Conservation (phyloP, 495 filamentous ascomycete species). For the Cercophora newfieldiana region DNA sequence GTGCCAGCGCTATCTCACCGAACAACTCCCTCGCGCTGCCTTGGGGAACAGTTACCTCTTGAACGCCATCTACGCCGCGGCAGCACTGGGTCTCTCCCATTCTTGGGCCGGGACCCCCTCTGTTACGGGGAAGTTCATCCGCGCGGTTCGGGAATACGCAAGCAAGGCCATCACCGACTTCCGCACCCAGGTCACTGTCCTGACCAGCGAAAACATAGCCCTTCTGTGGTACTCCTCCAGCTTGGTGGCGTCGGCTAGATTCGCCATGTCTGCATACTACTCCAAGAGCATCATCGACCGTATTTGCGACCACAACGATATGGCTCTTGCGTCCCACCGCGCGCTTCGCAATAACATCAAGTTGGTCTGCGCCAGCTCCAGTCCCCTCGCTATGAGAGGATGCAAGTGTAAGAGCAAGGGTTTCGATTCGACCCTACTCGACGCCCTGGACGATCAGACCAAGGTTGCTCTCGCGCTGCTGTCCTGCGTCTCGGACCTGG, state of each 20-base stretch:
- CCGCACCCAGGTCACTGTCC: constrained; percentile 1
- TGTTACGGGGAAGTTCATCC: neutral
- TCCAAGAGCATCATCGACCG: constrained; percentile 2
- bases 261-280: neutral
- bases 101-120: neutral
- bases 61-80: constrained; percentile 12
- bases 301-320: neutral
- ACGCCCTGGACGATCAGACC: neutral
- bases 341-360: neutral
- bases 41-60: constrained; percentile 8
- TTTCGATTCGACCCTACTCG: neutral
- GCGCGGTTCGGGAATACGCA: neutral
- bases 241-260: neutral
- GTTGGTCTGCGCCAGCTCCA: constrained; percentile 1
- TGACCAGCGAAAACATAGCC: constrained; percentile 8
- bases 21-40: constrained; percentile 2
- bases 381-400: neutral
- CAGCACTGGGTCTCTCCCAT: constrained; percentile 7
- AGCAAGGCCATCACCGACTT: constrained; percentile 5
- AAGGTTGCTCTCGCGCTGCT: neutral
- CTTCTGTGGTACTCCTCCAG: constrained; percentile 11
- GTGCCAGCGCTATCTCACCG: constrained; percentile 10
- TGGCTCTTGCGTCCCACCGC: neutral
- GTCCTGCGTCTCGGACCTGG: neutral
- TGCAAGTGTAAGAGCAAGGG: neutral